Evolutionary conservation across 2,329 filamentous ascomycete genomes (phyloP).

Genomic region (Aspergillus piperis): DNA sequence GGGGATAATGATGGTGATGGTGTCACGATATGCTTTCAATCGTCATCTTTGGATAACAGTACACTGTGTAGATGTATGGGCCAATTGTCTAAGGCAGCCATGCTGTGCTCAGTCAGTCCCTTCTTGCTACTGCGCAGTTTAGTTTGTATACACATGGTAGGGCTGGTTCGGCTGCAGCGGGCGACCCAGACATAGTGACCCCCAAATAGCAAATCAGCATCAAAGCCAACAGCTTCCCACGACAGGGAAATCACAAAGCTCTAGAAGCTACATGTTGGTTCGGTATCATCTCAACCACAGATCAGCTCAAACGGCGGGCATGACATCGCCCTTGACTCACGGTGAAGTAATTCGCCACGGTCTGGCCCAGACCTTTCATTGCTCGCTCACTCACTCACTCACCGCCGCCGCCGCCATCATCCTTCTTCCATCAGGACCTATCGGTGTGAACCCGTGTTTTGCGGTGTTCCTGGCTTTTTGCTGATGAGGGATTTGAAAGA

Average conservation of each 20-base stretch:
- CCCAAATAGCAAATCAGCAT: neutral
- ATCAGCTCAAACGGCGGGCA: neutral
- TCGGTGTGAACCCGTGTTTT: neutral
- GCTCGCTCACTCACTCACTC: neutral
- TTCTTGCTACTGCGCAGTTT: neutral
- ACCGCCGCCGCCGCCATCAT: neutral
- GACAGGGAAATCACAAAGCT: neutral
- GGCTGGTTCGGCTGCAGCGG: neutral
- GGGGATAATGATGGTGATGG: too few relatives aligned
- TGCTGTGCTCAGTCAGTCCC: too few relatives aligned
- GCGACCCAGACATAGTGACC: neutral
- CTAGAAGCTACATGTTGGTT: neutral
- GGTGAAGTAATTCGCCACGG: slow-evolving; percentile 7
- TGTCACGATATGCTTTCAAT: too few relatives aligned
- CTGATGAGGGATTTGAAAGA: neutral
- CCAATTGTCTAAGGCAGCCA: too few relatives aligned
- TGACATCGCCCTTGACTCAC: slow-evolving; percentile 4
- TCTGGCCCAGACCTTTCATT: neutral
- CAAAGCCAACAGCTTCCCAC: neutral
- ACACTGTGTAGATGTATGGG: too few relatives aligned
- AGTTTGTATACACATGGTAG: neutral
- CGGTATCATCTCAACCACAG: neutral
- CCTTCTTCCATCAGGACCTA: neutral
- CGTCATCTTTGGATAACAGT: too few relatives aligned
- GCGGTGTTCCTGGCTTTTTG: neutral